phyloP scores from a whole-genome alignment of 352 stramenopile species.

The Phytophthora lateralis region DNA sequence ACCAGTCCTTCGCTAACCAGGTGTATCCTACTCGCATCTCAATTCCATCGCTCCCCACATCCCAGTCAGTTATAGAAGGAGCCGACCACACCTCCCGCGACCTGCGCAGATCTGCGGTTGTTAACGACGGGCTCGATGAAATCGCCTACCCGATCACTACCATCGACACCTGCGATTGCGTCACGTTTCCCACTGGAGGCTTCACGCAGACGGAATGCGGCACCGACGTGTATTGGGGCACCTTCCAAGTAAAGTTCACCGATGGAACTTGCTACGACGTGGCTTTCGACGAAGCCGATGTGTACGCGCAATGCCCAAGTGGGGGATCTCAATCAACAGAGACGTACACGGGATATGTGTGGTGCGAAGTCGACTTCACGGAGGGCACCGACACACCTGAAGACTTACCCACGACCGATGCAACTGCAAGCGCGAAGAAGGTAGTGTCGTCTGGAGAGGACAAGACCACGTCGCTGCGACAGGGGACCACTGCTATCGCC shows the following conservation, averaged over 20 bases:
- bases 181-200: not conserved
- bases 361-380: constrained; percentile 19
- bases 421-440: not conserved
- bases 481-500: not conserved
- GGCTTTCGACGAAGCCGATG: constrained; percentile 4
- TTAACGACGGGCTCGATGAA: constrained; percentile 10
- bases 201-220: not conserved
- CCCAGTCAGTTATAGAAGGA: not conserved
- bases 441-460: not conserved
- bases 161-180: constrained; percentile 14
- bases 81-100: not conserved
- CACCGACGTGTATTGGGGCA: constrained; percentile 7
- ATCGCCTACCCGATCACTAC: constrained; percentile 14
- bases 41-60: not conserved
- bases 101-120: not conserved
- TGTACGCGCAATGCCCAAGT: constrained; percentile 16
- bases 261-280: constrained; percentile 17
- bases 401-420: not conserved
- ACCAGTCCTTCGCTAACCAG: constrained; percentile 11
- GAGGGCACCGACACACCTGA: not conserved
- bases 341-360: not conserved
- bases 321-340: not conserved
- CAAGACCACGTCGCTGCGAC: not conserved
- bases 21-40: not conserved
- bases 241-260: constrained; percentile 9